Evolutionary conservation across 371 early-diverging fungal genomes (phyloP).

Genomic region (Mucor irregularis): DNA sequence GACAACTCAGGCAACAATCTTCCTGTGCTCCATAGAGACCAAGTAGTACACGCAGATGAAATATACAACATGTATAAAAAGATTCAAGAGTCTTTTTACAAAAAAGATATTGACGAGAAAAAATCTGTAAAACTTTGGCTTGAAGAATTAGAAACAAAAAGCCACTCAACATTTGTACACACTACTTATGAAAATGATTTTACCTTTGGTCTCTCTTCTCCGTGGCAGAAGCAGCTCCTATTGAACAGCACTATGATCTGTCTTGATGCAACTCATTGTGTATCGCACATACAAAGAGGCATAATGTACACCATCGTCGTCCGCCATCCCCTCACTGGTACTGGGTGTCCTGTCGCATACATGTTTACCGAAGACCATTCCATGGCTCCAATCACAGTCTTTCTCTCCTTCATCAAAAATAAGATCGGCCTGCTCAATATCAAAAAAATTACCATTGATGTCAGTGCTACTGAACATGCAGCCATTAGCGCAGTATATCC

Average conservation of each 20-base stretch:
- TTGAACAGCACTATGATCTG: not conserved
- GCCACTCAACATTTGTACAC: not conserved
- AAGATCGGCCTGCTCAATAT: not conserved
- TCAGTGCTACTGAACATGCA: not conserved
- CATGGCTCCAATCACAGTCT: not conserved
- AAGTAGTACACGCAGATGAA: not conserved
- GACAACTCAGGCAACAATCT: no score
- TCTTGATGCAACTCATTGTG: constrained; percentile 1
- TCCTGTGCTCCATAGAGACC: not conserved
- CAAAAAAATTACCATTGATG: not conserved
- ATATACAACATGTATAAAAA: not conserved
- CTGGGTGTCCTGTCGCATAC: not conserved
- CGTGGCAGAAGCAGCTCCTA: not conserved
- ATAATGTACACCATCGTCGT: not conserved
- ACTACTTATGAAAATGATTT: not conserved
- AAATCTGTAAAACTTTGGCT: not conserved
- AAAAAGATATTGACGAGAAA: not conserved
- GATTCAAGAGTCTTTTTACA: not conserved
- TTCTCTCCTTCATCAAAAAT: not conserved
- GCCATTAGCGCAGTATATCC: not conserved
- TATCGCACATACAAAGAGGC: not conserved
- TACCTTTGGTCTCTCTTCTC: constrained; percentile 2
- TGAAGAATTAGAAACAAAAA: not conserved
- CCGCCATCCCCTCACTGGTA: not conserved
- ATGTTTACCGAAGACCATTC: not conserved